Evolutionary conservation across 2,329 filamentous ascomycete genomes (phyloP).

Genomic region (Cadophora sp.): DNA sequence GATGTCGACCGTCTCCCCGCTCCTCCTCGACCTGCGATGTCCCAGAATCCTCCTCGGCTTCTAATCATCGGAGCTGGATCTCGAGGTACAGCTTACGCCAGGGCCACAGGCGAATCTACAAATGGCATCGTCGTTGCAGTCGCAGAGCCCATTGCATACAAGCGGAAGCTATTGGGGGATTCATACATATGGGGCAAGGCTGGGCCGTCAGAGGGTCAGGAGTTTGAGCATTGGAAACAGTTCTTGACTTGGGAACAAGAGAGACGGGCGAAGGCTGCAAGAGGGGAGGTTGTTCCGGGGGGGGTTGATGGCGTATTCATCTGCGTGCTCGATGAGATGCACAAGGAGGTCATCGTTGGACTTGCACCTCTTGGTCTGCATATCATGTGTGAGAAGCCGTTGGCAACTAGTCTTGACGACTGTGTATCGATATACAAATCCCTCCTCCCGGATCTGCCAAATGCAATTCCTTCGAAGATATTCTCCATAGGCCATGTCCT

Average conservation of each 20-base stretch:
- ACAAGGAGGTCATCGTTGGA: conserved; percentile 79
- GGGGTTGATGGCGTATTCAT: conserved; percentile 67
- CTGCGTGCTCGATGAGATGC: conserved; percentile 86
- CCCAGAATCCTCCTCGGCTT: conserved; percentile 65
- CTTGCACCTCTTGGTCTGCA: conserved; percentile 77
- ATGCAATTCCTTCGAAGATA: conserved; percentile 54
- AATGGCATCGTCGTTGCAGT: conserved; percentile 77
- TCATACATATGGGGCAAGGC: conserved; percentile 74
- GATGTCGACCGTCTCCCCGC: conserved; percentile 37
- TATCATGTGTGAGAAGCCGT: conserved; percentile 94
- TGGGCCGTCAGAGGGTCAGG: conserved; percentile 63
- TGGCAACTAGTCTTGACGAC: conserved; percentile 79
- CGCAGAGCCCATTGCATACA: conserved; percentile 81
- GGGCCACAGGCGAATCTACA: conserved; percentile 68
- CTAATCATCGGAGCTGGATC: conserved; percentile 85
- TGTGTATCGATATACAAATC: conserved; percentile 77
- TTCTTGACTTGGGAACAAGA: conserved; percentile 76
- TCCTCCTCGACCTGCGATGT: conserved; percentile 41
- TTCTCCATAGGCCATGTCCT: conserved; percentile 96
- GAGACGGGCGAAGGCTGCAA: conserved; percentile 61
- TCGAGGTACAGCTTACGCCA: conserved; percentile 77
- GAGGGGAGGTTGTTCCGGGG: conserved; percentile 52
- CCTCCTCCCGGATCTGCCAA: conserved; percentile 50
- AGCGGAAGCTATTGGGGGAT: conserved; percentile 73
- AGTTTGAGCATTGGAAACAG: conserved; percentile 76